Evolutionary conservation across 2,329 filamentous ascomycete genomes (phyloP).

Genomic region (Pseudogymnoascus destructans): DNA sequence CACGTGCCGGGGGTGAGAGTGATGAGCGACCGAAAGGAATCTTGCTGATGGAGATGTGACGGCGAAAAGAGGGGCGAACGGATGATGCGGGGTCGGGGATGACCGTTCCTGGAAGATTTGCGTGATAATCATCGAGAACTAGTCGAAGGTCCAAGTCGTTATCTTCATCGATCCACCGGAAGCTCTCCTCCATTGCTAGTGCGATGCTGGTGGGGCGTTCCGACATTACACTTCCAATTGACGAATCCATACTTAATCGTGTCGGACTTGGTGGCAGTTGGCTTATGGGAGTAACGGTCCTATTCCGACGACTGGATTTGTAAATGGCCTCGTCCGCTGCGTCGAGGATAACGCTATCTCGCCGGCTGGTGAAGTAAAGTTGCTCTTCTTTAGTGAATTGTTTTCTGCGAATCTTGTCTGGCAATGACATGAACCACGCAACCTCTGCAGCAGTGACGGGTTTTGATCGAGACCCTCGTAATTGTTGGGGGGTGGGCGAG

Average conservation of each 20-base stretch:
- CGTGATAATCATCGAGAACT: constrained; percentile 56
- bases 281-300: constrained; percentile 23
- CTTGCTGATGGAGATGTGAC: constrained; percentile 59
- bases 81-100: constrained; percentile 33
- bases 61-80: constrained; percentile 49
- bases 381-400: constrained; percentile 64
- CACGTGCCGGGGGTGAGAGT: constrained; percentile 29
- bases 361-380: constrained; percentile 41
- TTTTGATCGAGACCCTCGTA: constrained; percentile 22
- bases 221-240: constrained; percentile 11
- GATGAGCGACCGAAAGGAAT: constrained; percentile 47
- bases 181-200: constrained; percentile 44
- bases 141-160: constrained; percentile 55
- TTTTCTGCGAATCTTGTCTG: constrained; percentile 58
- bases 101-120: constrained; percentile 42
- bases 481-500: constrained; percentile 14
- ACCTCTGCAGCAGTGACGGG: constrained; percentile 41
- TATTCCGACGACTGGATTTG: constrained; percentile 31
- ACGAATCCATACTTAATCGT: constrained; percentile 17
- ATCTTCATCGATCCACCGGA: constrained; percentile 63
- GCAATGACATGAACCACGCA: constrained; percentile 56
- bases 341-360: constrained; percentile 41
- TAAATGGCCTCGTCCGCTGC: constrained; percentile 45
- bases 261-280: constrained; percentile 21
- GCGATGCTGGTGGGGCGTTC: constrained; percentile 19